These are phyloP conservation scores for Talaromyces ruber DNA, from an alignment of 495 filamentous ascomycete species.

Conservation along the genomic window DNA sequence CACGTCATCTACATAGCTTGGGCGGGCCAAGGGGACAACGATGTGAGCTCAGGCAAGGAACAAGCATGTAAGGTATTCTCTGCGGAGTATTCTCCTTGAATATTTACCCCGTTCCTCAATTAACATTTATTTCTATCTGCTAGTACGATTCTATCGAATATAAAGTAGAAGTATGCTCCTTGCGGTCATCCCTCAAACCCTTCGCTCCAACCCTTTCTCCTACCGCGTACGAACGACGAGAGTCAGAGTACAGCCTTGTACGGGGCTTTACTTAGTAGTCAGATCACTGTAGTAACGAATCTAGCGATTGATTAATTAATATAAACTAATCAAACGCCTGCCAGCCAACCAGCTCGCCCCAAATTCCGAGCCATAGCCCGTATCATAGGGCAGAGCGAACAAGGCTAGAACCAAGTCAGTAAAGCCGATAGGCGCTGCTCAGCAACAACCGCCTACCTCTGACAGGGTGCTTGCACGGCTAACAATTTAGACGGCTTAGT, in stretches of 20 bases:
- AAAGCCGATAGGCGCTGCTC: neutral
- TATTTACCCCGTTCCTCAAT: neutral
- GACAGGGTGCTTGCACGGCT: neutral
- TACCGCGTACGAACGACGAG: too few species aligned
- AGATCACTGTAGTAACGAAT: constrained; percentile 1
- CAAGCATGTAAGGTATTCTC: neutral
- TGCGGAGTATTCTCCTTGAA: neutral
- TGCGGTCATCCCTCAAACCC: neutral
- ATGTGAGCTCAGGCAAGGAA: neutral
- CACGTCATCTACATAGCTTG: constrained; percentile 3
- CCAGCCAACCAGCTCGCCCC: neutral
- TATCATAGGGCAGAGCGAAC: neutral
- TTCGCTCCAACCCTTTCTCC: neutral
- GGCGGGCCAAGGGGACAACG: neutral
- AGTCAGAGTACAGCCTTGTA: neutral
- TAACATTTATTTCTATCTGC: neutral
- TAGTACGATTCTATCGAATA: neutral
- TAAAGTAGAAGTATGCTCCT: neutral
- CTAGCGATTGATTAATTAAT: neutral
- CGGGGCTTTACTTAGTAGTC: neutral
- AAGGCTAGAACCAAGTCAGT: neutral
- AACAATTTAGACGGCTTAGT: neutral
- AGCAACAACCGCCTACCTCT: neutral
- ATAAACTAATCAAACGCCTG: neutral
- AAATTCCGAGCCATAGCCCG: neutral